These are phyloP conservation scores for Fomitopsis betulina DNA, from an alignment of 1,284 basidiomycete genomes.

Conservation along the genomic window DNA sequence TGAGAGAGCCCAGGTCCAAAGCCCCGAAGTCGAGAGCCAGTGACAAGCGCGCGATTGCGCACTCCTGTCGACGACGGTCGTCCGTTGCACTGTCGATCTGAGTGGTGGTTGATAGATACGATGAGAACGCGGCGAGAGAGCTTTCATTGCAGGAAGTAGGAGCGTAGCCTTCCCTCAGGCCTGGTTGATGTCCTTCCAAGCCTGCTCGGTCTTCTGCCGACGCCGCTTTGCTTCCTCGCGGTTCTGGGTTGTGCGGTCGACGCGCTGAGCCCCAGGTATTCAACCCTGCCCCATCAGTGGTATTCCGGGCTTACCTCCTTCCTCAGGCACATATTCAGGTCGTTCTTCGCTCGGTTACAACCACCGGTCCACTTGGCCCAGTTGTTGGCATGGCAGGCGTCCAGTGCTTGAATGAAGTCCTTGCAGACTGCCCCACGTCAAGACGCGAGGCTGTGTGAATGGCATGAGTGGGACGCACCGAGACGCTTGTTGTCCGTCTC, in stretches of 20 bases:
- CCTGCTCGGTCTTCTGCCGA: constrained; percentile 50
- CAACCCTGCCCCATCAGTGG: background rate
- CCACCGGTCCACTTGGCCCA: constrained; percentile 64
- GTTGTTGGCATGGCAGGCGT: constrained; percentile 56
- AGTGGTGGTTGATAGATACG: background rate
- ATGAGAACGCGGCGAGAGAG: background rate
- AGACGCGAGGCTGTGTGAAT: constrained; percentile 13
- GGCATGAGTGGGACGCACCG: constrained; percentile 1
- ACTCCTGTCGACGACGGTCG: too few species aligned
- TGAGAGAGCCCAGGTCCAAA: too few species aligned
- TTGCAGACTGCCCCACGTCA: constrained; percentile 48
- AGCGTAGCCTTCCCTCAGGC: constrained; percentile 20
- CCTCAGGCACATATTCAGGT: constrained; percentile 71
- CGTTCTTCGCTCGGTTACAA: constrained; percentile 71
- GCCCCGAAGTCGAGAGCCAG: too few species aligned
- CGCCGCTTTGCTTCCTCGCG: constrained; percentile 62
- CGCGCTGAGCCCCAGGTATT: constrained; percentile 34
- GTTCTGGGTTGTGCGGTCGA: constrained; percentile 67
- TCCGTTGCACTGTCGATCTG: too few species aligned
- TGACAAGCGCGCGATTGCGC: too few species aligned
- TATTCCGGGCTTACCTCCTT: constrained; percentile 54
- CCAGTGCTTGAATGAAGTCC: constrained; percentile 70
- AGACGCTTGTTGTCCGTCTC: constrained; percentile 2
- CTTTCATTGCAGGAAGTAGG: background rate
- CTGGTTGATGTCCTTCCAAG: constrained; percentile 56